A percentile compares a stretch with the other conserved stretches of the same genome.
phyloP scores from a whole-genome alignment of 805 yeast species.

The Lipomyces kockii region DNA sequence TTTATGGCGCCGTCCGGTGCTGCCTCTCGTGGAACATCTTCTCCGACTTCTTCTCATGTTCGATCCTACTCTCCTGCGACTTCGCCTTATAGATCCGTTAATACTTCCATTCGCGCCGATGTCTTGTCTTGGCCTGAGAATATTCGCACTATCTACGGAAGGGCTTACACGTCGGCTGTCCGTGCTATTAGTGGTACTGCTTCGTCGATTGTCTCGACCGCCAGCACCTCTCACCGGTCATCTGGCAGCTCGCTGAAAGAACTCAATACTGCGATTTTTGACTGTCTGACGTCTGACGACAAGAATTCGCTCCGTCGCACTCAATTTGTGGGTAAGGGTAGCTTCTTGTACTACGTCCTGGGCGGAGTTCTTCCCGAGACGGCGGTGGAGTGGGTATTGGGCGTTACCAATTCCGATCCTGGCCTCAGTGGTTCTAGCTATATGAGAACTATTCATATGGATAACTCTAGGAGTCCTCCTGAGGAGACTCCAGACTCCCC shows the following conservation, averaged over 20 bases:
- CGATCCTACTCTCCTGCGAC: slow-evolving; percentile 36
- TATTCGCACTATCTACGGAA: slow-evolving; percentile 46
- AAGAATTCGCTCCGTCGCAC: slow-evolving; percentile 18
- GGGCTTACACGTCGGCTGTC: slow-evolving; percentile 41
- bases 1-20: slow-evolving; percentile 18
- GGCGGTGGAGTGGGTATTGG: slow-evolving; percentile 35
- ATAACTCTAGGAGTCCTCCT: slow-evolving; percentile 4
- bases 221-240: slow-evolving; percentile 10
- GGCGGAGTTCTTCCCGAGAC: slow-evolving; percentile 32
- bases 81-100: slow-evolving; percentile 40
- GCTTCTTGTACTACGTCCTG: slow-evolving; percentile 30
- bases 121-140: slow-evolving; percentile 51
- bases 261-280: slow-evolving; percentile 33
- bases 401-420: slow-evolving; percentile 16
- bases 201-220: slow-evolving; percentile 28
- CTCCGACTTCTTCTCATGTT: slow-evolving; percentile 32
- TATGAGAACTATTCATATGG: slow-evolving; percentile 20
- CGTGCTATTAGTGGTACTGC: slow-evolving; percentile 34
- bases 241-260: slow-evolving; percentile 28
- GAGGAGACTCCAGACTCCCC: slow-evolving; percentile 31
- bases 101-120: slow-evolving; percentile 47
- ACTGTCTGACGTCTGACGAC: slow-evolving; percentile 25
- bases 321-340: slow-evolving; percentile 36
- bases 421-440: slow-evolving; percentile 5
- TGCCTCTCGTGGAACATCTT: slow-evolving; percentile 17